Evolutionary conservation across 345 rosid species (phyloP).

Genomic region (Euphorbia tirucalli): DNA sequence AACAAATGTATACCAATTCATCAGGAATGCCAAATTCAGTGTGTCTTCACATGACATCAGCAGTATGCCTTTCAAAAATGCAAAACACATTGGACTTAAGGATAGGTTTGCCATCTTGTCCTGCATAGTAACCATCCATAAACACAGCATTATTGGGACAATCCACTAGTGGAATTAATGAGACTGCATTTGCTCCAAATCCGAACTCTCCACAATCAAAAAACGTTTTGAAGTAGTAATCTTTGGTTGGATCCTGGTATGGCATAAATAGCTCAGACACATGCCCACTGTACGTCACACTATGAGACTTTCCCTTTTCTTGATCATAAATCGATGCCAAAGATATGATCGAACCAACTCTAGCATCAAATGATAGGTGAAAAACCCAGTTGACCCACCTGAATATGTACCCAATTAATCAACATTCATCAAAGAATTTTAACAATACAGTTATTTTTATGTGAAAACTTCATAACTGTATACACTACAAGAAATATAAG

Average conservation of each 20-base stretch:
- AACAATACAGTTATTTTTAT: too few species aligned
- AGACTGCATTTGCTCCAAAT: conserved; percentile 38
- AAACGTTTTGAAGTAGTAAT: conserved; percentile 39
- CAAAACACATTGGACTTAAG: conserved; percentile 37
- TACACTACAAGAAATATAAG: too few species aligned
- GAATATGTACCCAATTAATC: too few species aligned
- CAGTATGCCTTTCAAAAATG: conserved; percentile 55
- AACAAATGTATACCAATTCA: too few species aligned
- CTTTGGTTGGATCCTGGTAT: conserved; percentile 46
- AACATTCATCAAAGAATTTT: too few species aligned
- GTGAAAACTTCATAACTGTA: too few species aligned
- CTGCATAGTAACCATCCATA: conserved; percentile 42
- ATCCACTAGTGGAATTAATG: conserved; percentile 45
- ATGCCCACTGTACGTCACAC: conserved; percentile 47
- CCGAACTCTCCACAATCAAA: conserved; percentile 53
- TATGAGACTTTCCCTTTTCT: conserved; percentile 34
- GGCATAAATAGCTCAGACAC: conserved; percentile 56
- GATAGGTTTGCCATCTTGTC: conserved; percentile 40
- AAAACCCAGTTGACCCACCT: conserved; percentile 66
- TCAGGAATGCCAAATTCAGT: conserved; percentile 28
- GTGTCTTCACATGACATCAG: conserved; percentile 51
- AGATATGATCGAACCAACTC: conserved; percentile 49
- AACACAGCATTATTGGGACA: conserved; percentile 52
- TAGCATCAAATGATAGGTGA: conserved; percentile 47
- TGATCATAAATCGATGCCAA: conserved; percentile 48